Evolutionary conservation across 2,329 filamentous ascomycete genomes (phyloP).

Genomic region (Hymenoscyphus linearis): DNA sequence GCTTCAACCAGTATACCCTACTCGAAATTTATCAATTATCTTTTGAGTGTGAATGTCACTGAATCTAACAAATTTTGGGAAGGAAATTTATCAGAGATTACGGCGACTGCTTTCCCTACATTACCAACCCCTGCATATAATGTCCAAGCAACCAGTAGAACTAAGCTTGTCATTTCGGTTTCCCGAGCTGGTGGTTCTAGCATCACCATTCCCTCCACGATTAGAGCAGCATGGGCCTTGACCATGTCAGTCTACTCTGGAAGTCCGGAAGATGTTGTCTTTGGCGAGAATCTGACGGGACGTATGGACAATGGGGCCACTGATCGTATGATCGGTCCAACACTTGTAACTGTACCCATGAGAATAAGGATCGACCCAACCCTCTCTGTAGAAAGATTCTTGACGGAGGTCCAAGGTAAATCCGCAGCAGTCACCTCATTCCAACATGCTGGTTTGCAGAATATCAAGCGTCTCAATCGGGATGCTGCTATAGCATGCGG

Average conservation of each 20-base stretch:
- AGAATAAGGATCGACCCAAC: conserved; percentile 32
- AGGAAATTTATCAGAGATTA: conserved; percentile 4
- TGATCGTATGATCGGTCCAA: conserved; percentile 38
- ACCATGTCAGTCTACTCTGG: conserved; percentile 36
- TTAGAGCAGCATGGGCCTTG: conserved; percentile 35
- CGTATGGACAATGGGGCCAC: no score
- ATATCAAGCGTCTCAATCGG: conserved; percentile 14
- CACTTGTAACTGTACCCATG: conserved; percentile 39
- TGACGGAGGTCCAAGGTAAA: conserved; percentile 41
- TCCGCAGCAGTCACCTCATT: not conserved
- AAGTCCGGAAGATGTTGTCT: conserved; percentile 35
- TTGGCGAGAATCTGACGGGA: conserved; percentile 40
- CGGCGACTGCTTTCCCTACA: conserved; percentile 7
- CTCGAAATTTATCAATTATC: conserved; percentile 39
- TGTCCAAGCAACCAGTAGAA: conserved; percentile 6
- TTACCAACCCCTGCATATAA: conserved; percentile 11
- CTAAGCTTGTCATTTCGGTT: not conserved
- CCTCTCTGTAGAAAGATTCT: conserved; percentile 35
- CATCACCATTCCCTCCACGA: conserved; percentile 14
- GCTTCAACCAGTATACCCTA: not conserved
- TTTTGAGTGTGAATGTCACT: conserved; percentile 31
- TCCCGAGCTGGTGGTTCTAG: conserved; percentile 15
- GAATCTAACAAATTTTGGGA: conserved; percentile 11
- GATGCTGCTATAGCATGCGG: conserved; percentile 13
- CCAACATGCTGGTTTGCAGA: conserved; percentile 4